Evolutionary conservation across 2,329 filamentous ascomycete genomes (phyloP).

Genomic region (Teratosphaeria pseudoeucalypti): DNA sequence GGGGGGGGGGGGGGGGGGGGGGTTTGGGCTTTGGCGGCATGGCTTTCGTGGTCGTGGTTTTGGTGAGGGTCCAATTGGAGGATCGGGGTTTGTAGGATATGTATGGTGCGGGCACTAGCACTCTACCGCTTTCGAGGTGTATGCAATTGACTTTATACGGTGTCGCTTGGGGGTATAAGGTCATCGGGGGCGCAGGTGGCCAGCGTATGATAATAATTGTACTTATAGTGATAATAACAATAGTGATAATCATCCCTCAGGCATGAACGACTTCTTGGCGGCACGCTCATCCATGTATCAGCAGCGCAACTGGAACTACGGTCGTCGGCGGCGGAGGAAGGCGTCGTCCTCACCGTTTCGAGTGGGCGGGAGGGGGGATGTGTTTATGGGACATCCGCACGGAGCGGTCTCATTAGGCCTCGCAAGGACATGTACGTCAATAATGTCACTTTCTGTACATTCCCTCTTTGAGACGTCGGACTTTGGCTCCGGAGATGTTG

Average conservation of each 20-base stretch:
- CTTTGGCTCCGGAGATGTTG: neutral
- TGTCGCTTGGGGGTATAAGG: neutral
- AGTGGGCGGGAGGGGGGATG: neutral
- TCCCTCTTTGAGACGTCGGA: neutral
- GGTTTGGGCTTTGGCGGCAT: slow-evolving; percentile 18
- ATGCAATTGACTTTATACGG: neutral
- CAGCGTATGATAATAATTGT: no score
- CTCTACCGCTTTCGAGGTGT: neutral
- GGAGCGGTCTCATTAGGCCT: no score
- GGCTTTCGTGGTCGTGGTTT: neutral
- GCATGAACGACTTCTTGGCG: neutral
- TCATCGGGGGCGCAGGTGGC: neutral
- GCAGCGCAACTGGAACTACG: neutral
- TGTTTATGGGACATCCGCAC: neutral
- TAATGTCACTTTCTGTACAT: neutral
- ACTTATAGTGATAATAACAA: no score
- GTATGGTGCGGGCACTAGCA: neutral
- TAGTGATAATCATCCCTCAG: neutral
- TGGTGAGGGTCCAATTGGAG: neutral
- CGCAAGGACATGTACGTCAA: neutral
- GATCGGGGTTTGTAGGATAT: neutral
- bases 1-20: slow-evolving; percentile 26
- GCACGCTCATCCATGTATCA: neutral
- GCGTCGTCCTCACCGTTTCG: neutral
- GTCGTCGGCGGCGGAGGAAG: neutral